A percentile compares a stretch with the other conserved stretches of the same genome.
Evolutionary conservation across 2,329 filamentous ascomycete genomes (phyloP).

Genomic region (Bipolaris victoriae): DNA sequence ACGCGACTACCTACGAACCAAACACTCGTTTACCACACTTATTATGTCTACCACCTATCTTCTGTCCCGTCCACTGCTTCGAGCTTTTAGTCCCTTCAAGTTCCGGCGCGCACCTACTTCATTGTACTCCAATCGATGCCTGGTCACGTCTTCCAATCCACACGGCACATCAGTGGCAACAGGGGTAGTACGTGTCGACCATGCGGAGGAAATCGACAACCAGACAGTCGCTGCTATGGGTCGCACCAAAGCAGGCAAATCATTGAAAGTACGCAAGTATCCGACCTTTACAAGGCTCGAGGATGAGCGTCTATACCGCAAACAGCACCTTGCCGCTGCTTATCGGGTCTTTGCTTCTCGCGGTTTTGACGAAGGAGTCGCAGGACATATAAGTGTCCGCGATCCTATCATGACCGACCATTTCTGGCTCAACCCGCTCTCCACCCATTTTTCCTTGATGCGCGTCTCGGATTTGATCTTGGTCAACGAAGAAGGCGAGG

Average conservation of each 20-base stretch:
- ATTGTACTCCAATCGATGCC: slow-evolving; percentile 3
- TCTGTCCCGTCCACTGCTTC: not conserved
- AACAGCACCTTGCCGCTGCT: slow-evolving; percentile 55
- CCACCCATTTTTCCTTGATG: slow-evolving; percentile 54
- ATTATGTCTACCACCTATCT: slow-evolving; percentile 18
- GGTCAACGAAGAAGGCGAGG: slow-evolving; percentile 52
- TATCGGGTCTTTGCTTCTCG: slow-evolving; percentile 49
- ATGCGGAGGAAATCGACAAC: slow-evolving; percentile 50
- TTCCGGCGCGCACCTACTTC: not conserved
- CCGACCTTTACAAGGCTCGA: slow-evolving; percentile 48
- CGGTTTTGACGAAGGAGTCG: slow-evolving; percentile 52
- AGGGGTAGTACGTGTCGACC: slow-evolving; percentile 31
- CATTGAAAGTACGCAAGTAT: slow-evolving; percentile 56
- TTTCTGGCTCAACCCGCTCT: slow-evolving; percentile 54
- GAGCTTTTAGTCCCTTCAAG: not conserved
- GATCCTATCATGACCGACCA: slow-evolving; percentile 44
- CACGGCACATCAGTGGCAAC: slow-evolving; percentile 26
- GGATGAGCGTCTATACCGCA: slow-evolving; percentile 52
- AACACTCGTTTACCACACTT: slow-evolving; percentile 8
- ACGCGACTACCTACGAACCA: not conserved
- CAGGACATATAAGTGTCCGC: slow-evolving; percentile 55
- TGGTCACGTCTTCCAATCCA: slow-evolving; percentile 22
- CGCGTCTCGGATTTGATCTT: slow-evolving; percentile 52
- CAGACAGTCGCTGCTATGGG: slow-evolving; percentile 55
- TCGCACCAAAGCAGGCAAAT: slow-evolving; percentile 53